phyloP scores from a whole-genome alignment of 208 protist genomes.

The Crithidia acanthocephali region DNA sequence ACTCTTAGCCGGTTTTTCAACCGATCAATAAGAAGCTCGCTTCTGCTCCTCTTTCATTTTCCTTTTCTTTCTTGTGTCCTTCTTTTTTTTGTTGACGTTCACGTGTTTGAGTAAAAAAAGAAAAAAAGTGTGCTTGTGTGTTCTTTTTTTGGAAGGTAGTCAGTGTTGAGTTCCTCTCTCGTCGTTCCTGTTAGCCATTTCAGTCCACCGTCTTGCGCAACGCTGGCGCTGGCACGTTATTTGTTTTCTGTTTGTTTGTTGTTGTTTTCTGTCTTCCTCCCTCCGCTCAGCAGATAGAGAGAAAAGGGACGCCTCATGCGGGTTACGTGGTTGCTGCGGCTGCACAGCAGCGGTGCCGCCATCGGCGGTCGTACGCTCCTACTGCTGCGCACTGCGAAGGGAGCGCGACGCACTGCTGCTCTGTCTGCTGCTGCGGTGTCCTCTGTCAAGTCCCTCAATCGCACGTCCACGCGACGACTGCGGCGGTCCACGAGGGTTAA shows the following conservation, averaged over 20 bases:
- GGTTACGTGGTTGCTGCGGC: background rate
- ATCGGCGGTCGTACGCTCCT: constrained; percentile 5
- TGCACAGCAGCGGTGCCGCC: constrained; percentile 2
- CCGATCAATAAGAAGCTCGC: constrained; percentile 38
- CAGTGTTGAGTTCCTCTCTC: too few species aligned
- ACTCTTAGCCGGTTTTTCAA: constrained; percentile 55
- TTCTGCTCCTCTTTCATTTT: background rate
- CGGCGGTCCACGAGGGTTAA: background rate
- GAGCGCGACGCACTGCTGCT: background rate
- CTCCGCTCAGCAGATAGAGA: too few species aligned
- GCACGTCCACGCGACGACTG: background rate
- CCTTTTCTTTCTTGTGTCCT: constrained; percentile 1
- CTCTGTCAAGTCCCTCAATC: too few species aligned
- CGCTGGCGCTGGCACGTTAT: too few species aligned
- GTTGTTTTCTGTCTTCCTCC: background rate
- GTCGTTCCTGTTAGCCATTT: too few species aligned
- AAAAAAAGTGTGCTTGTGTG: too few species aligned
- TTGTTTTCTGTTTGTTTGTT: background rate
- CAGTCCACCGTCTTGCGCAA: too few species aligned
- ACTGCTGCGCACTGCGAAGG: constrained; percentile 6
- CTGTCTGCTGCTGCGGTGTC: background rate
- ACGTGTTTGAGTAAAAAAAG: too few species aligned
- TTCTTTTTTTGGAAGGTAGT: background rate
- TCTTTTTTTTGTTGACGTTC: constrained; percentile 11
- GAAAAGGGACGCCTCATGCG: background rate